phyloP scores from a whole-genome alignment of 495 filamentous ascomycete genomes.

The Tirmania nivea region DNA sequence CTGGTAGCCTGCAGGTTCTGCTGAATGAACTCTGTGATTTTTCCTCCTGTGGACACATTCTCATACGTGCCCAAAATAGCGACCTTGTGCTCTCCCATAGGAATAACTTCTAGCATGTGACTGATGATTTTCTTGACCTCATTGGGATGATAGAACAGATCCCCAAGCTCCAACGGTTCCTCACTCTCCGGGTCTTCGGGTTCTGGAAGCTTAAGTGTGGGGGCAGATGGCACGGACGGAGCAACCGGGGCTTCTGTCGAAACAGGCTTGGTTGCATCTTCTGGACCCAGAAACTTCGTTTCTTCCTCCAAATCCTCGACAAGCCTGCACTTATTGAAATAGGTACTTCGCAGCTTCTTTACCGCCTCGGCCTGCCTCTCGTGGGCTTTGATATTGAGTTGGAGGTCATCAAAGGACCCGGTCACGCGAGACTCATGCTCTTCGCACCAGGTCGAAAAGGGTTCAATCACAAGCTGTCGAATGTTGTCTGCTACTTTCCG shows the following conservation, averaged over 20 bases:
- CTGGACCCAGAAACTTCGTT: constrained; percentile 63
- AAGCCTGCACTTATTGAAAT: constrained; percentile 95
- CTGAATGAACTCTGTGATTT: constrained; percentile 89
- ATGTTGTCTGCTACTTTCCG: constrained; percentile 90
- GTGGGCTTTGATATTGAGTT: constrained; percentile 68
- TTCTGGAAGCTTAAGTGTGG: constrained; percentile 40
- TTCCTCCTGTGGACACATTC: constrained; percentile 71
- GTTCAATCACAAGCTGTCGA: constrained; percentile 78
- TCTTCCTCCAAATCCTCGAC: constrained; percentile 95
- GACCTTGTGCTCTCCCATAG: constrained; percentile 74
- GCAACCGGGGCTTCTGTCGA: constrained; percentile 2
- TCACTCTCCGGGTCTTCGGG: constrained; percentile 36
- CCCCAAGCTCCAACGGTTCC: constrained; percentile 75
- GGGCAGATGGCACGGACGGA: constrained; percentile 20
- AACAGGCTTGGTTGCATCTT: constrained; percentile 21
- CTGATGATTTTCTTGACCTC: constrained; percentile 72
- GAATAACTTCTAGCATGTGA: constrained; percentile 73
- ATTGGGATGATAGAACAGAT: constrained; percentile 60
- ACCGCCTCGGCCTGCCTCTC: constrained; percentile 78
- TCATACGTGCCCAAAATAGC: constrained; percentile 86
- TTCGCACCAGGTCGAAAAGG: constrained; percentile 88
- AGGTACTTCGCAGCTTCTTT: constrained; percentile 78
- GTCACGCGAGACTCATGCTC: constrained; percentile 77
- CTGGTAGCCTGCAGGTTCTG: constrained; percentile 62
- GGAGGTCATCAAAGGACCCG: constrained; percentile 82